A percentile compares a stretch with the other conserved stretches of the same genome.
These are phyloP conservation scores for Penicillium sumatraense DNA, from an alignment of 2,329 filamentous ascomycete species.

Conservation along the genomic window DNA sequence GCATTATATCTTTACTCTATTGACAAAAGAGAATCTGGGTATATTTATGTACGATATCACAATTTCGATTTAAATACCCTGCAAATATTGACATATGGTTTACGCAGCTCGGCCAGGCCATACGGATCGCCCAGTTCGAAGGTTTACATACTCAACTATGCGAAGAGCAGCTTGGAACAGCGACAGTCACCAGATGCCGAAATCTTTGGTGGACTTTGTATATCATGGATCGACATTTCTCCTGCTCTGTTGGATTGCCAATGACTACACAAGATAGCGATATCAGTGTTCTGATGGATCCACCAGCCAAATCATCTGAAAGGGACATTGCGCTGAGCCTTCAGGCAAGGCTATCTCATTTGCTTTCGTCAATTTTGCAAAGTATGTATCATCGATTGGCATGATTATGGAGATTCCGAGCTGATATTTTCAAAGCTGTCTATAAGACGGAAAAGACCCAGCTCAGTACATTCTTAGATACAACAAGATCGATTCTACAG, in stretches of 20 bases:
- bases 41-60: conserved; percentile 31
- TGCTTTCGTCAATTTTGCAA: conserved; percentile 41
- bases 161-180: conserved; percentile 37
- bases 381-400: not conserved
- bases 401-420: not conserved
- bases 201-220: conserved; percentile 50
- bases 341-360: conserved; percentile 42
- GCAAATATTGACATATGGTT: no score
- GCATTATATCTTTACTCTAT: conserved; percentile 47
- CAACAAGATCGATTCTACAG: conserved; percentile 41
- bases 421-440: conserved; percentile 31
- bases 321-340: conserved; percentile 38
- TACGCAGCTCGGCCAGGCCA: conserved; percentile 43
- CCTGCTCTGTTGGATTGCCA: conserved; percentile 44
- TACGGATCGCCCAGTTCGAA: conserved; percentile 47
- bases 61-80: not conserved
- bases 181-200: conserved; percentile 39
- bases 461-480: conserved; percentile 41
- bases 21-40: conserved; percentile 42
- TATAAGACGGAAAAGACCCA: conserved; percentile 43
- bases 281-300: conserved; percentile 40
- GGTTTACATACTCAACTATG: conserved; percentile 48
- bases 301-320: conserved; percentile 29
- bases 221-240: conserved; percentile 48
- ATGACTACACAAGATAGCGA: conserved; percentile 45